Evolutionary conservation across 139 green algal genomes (phyloP).

Genomic region (Chlamydomonas incerta): DNA sequence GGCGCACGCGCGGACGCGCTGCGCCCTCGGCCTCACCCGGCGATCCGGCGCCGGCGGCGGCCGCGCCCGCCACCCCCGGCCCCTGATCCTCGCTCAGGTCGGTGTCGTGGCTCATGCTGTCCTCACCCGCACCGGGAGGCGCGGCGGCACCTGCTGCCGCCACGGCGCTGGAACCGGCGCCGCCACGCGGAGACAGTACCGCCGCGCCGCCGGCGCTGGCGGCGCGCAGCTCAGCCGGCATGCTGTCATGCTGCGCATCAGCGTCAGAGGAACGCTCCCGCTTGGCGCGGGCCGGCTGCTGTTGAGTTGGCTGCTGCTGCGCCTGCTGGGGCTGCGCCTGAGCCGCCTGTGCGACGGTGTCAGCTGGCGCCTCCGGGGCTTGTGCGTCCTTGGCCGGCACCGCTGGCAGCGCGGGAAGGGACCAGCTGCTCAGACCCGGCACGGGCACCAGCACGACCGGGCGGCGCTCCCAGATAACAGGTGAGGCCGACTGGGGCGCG

Average conservation of each 20-base stretch:
- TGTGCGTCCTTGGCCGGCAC: neutral
- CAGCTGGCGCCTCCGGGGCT: neutral
- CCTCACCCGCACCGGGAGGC: too few species aligned
- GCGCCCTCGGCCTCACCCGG: neutral
- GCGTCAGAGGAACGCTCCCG: constrained; percentile 31
- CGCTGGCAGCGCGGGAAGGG: neutral
- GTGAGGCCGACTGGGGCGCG: neutral
- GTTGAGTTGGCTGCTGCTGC: neutral
- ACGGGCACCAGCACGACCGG: constrained; percentile 58
- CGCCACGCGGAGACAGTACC: neutral
- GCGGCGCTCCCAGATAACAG: constrained; percentile 57
- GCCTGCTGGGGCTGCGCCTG: neutral
- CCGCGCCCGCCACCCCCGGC: too few species aligned
- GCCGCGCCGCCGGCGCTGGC: neutral
- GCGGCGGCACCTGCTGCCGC: neutral
- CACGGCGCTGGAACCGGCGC: too few species aligned
- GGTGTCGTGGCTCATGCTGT: constrained; percentile 1
- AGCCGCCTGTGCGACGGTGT: neutral
- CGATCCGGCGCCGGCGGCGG: neutral
- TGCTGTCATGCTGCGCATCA: neutral
- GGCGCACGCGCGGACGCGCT: neutral
- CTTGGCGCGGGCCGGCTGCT: neutral
- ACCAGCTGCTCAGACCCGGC: constrained; percentile 58
- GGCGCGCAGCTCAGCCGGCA: neutral
- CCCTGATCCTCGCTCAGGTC: constrained; percentile 9